Evolutionary conservation across 2,329 filamentous ascomycete genomes (phyloP).

Genomic region (Setomelanomma holmii): DNA sequence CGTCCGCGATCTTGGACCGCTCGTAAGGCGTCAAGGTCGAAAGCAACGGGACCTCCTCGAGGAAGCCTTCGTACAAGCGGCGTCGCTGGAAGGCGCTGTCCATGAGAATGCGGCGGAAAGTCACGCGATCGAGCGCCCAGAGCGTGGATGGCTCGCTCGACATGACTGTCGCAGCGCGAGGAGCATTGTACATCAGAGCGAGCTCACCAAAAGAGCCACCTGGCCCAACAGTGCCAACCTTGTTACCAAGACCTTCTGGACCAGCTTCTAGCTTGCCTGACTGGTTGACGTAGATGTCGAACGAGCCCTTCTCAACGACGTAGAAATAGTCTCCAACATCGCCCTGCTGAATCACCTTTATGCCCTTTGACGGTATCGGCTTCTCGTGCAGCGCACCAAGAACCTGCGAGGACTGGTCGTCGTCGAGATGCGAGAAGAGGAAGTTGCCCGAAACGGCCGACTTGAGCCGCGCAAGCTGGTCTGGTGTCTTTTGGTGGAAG

Average conservation of each 20-base stretch:
- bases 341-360: slow-evolving; percentile 92
- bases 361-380: slow-evolving; percentile 88
- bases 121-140: slow-evolving; percentile 94
- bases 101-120: slow-evolving; percentile 97
- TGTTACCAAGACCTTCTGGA: slow-evolving; percentile 78
- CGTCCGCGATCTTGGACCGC: slow-evolving; percentile 96
- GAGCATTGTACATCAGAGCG: slow-evolving; percentile 98
- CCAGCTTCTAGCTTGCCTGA: slow-evolving; percentile 80
- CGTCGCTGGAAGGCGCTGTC: slow-evolving; percentile 95
- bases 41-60: slow-evolving; percentile 90
- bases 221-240: slow-evolving; percentile 81
- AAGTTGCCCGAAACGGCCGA: slow-evolving; percentile 88
- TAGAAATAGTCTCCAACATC: slow-evolving; percentile 98
- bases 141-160: slow-evolving; percentile 83
- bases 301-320: slow-evolving; percentile 87
- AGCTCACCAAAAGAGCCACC: slow-evolving; percentile 96
- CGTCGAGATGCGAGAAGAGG: slow-evolving; percentile 91
- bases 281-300: slow-evolving; percentile 88
- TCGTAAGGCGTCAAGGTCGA: slow-evolving; percentile 87
- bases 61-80: slow-evolving; percentile 95
- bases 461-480: slow-evolving; percentile 81
- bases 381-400: slow-evolving; percentile 93
- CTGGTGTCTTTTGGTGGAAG: slow-evolving; percentile 78
- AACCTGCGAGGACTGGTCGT: slow-evolving; percentile 87
- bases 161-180: slow-evolving; percentile 90